Percentiles rank a stretch among this genome's conserved stretches.
These are phyloP conservation scores for Cladosporium sp. DNA, from an alignment of 2,329 filamentous ascomycete species.

Conservation along the genomic window DNA sequence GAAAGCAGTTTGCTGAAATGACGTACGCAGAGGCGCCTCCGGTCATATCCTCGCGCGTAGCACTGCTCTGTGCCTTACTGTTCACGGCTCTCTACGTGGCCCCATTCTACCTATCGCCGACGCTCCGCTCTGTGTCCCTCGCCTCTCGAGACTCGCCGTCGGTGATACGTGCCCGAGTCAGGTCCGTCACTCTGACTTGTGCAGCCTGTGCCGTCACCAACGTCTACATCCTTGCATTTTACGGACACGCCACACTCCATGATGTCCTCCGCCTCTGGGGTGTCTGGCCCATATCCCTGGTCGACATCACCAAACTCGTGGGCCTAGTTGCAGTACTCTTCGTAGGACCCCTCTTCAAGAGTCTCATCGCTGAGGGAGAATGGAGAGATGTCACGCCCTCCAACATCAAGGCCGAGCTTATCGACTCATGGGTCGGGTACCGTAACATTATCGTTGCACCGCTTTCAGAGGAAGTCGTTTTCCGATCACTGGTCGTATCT, in stretches of 20 bases:
- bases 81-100: conserved; percentile 89
- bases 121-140: conserved; percentile 72
- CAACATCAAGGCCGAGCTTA: conserved; percentile 53
- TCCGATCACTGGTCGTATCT: conserved; percentile 80
- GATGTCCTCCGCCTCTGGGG: conserved; percentile 68
- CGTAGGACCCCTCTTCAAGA: conserved; percentile 77
- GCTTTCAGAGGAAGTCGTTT: conserved; percentile 88
- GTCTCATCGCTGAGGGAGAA: conserved; percentile 64
- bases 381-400: conserved; percentile 56
- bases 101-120: conserved; percentile 79
- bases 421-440: conserved; percentile 75
- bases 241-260: conserved; percentile 47
- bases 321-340: conserved; percentile 75
- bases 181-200: conserved; percentile 74
- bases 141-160: conserved; percentile 83
- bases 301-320: conserved; percentile 58
- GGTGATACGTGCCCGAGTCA: conserved; percentile 81
- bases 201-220: conserved; percentile 63
- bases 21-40: conserved; percentile 24
- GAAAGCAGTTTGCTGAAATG: conserved; percentile 1
- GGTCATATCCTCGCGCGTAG: conserved; percentile 23
- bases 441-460: conserved; percentile 83
- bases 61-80: conserved; percentile 44
- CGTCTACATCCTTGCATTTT: conserved; percentile 59
- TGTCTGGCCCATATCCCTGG: conserved; percentile 69